Evolutionary conservation across 2,329 filamentous ascomycete species (phyloP), one percentile per base, ranked within the genome.

Genomic region (Phaeosphaeria sp.): DNA sequence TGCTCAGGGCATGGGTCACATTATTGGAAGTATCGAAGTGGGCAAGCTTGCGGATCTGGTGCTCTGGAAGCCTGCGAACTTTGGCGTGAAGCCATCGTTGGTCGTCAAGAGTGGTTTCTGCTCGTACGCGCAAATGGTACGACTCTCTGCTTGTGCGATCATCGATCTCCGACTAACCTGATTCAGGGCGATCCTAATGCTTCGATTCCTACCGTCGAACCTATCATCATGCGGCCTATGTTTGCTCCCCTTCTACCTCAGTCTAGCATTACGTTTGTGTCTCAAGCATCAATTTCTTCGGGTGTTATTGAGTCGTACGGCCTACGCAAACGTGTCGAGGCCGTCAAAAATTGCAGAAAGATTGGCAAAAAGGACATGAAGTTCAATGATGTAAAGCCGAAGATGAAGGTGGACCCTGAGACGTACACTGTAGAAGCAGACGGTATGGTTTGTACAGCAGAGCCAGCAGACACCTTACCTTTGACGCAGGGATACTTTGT

Each of bases 361-460:
- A 84, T 97, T 46, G 83, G 89, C 44, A 97, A 97, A 84, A 83
- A 79, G 68, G 91, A 97, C 77, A 97, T 97, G 93, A 93, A 92
- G 72, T 93, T 87, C 77, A 97, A 97, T 76, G 88, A 92, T 71
- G 79, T 79, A 54, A 92, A 87, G 86, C 94, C 94, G 15, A 87
- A 84, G 79, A 97, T 98, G 91, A 88, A 83, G 69, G 93, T 98
- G 59, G 93, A 98, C 76, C 91, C 94, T 5, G 94, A 98, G 83
- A 89, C 86, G 71, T 98, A 97, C 80, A 82, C 83, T 17, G 93
- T 97, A 23, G 89, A 94, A 80, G 93, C 93, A 1, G 92, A 97
- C 78, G 93, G 91, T 0, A 78, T 85, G 76, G 80, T 88, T 36
- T 93, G 90, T 72, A 84, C 81, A 43, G 92, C 92, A 0, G 91